These are phyloP conservation scores for Aspergillus glaucus DNA, from an alignment of 2,329 filamentous ascomycete species.

Conservation along the genomic window DNA sequence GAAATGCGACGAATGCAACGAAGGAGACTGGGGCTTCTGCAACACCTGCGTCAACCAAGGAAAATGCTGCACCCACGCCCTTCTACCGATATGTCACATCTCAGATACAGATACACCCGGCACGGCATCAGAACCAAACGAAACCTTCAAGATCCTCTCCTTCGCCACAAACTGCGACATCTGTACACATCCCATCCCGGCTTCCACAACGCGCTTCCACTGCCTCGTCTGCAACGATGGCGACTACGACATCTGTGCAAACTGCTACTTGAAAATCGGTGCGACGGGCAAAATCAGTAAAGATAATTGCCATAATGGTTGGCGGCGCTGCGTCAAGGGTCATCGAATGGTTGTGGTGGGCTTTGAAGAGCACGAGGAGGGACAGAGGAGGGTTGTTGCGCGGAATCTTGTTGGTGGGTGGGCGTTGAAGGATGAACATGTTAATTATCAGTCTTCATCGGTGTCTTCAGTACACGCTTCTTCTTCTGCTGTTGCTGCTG, in stretches of 20 bases:
- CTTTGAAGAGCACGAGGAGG: constrained; percentile 63
- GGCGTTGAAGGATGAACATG: constrained; percentile 57
- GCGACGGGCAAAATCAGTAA: constrained; percentile 58
- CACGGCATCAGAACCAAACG: constrained; percentile 7
- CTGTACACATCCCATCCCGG: constrained; percentile 66
- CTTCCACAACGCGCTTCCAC: constrained; percentile 66
- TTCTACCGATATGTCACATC: constrained; percentile 66
- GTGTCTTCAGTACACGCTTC: constrained; percentile 2
- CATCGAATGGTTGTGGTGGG: constrained; percentile 80
- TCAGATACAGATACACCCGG: constrained; percentile 22
- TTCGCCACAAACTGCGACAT: constrained; percentile 74
- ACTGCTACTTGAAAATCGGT: constrained; percentile 68
- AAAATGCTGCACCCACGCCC: constrained; percentile 70
- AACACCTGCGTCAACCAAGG: constrained; percentile 80
- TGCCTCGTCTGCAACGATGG: constrained; percentile 71
- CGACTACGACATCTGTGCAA: constrained; percentile 80
- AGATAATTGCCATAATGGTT: constrained; percentile 73
- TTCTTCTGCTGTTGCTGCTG: neutral
- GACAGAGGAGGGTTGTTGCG: constrained; percentile 61
- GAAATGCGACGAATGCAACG: constrained; percentile 80
- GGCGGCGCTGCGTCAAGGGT: constrained; percentile 72
- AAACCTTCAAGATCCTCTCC: constrained; percentile 59
- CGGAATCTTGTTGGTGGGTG: constrained; percentile 72
- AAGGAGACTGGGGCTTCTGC: constrained; percentile 93
- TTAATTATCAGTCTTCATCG: constrained; percentile 17